phyloP scores from a whole-genome alignment of 2,329 filamentous ascomycete species.

The Aspergillus terreus region DNA sequence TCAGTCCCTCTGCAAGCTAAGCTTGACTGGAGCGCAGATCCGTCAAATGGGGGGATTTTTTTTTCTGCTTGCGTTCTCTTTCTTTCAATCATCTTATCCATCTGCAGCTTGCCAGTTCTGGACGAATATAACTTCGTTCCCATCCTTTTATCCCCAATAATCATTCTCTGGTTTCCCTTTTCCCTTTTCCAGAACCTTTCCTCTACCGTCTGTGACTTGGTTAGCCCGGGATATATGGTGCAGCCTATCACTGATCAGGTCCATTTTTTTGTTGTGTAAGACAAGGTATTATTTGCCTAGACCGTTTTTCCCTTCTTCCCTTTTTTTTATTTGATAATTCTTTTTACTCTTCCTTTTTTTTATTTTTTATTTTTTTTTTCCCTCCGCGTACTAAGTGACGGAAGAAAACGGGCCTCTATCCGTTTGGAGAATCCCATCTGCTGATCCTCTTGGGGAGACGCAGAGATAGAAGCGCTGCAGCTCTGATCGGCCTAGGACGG shows the following conservation, averaged over 20 bases:
- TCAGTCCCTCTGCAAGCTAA: conserved; percentile 18
- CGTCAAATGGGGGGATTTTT: conserved; percentile 20
- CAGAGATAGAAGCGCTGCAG: conserved; percentile 5
- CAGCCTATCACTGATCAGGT: conserved; percentile 13
- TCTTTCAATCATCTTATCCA: conserved; percentile 7
- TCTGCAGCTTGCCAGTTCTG: conserved; percentile 18
- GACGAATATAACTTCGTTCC: conserved; percentile 11
- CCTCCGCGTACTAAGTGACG: conserved; percentile 9
- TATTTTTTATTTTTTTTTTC: conserved; percentile 1
- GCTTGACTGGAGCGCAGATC: conserved; percentile 22
- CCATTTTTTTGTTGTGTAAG: conserved; percentile 10
- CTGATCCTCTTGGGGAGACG: conserved; percentile 6
- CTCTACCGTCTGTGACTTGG: conserved; percentile 6
- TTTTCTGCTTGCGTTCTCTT: not conserved
- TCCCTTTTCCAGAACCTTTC: conserved; percentile 19
- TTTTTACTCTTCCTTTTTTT: conserved; percentile 2
- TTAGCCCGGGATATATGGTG: conserved; percentile 10
- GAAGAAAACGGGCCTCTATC: conserved; percentile 9
- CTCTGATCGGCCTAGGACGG: conserved; percentile 5
- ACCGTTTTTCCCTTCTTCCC: conserved; percentile 5
- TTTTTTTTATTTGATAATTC: conserved; percentile 1
- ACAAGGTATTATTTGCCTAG: conserved; percentile 5
- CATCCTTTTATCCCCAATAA: conserved; percentile 1
- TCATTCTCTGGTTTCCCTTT: conserved; percentile 4
- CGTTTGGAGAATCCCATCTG: conserved; percentile 13